Conservation (phyloP, 169 alveolate species). For the Plasmodium malariae region DNA sequence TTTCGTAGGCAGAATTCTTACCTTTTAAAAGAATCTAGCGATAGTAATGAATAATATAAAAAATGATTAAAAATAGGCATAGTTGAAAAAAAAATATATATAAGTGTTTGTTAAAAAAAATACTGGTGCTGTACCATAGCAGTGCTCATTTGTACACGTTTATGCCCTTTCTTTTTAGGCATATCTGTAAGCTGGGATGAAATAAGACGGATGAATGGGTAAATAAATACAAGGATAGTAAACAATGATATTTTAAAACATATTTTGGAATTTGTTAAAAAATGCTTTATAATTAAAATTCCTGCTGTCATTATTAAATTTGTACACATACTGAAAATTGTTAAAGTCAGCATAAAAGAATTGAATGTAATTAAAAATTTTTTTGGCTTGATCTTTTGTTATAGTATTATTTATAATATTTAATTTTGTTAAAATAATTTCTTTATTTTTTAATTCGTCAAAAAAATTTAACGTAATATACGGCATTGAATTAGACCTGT, state of each 20-base stretch:
- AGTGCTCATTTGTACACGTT: neutral
- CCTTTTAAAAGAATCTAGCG: conserved; percentile 48
- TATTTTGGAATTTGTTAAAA: conserved; percentile 39
- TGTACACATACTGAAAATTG: conserved; percentile 45
- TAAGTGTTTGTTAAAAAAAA: neutral
- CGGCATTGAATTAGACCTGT: conserved; percentile 40
- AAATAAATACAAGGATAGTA: neutral
- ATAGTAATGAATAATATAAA: conserved; percentile 19
- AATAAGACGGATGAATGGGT: conserved; percentile 45
- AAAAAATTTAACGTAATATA: conserved; percentile 62
- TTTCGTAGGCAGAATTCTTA: conserved; percentile 60
- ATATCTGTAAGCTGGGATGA: conserved; percentile 72
- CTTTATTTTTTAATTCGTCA: conserved; percentile 67
- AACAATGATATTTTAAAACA: conserved; percentile 20
- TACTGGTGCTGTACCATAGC: neutral
- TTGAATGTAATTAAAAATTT: conserved; percentile 43
- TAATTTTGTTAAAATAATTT: conserved; percentile 56
- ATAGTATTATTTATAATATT: conserved; percentile 25
- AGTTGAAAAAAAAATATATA: conserved; percentile 8
- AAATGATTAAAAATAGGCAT: too few relatives aligned
- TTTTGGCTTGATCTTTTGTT: conserved; percentile 63
- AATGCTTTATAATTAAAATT: conserved; percentile 46
- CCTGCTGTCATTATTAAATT: conserved; percentile 71
- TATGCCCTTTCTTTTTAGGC: conserved; percentile 4
- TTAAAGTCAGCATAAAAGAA: conserved; percentile 66